Evolutionary conservation across 495 filamentous ascomycete species (phyloP).

Genomic region (Podospora comata): DNA sequence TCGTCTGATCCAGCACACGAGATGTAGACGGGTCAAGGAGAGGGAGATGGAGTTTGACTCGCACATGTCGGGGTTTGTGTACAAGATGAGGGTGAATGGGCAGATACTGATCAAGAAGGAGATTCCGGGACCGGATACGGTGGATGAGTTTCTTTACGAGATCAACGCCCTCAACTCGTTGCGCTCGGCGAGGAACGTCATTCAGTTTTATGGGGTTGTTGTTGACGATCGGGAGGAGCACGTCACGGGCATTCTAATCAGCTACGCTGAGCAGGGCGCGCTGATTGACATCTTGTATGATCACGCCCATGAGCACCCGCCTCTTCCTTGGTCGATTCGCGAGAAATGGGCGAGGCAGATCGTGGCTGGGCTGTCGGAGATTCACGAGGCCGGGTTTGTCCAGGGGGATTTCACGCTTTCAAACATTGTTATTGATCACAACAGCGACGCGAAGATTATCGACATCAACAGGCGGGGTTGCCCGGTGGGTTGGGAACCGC

Average conservation of each 20-base stretch:
- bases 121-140: slow-evolving; percentile 91
- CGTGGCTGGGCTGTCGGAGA: slow-evolving; percentile 82
- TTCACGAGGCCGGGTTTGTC: slow-evolving; percentile 95
- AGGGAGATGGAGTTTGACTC: slow-evolving; percentile 77
- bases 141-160: slow-evolving; percentile 97
- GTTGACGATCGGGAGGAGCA: slow-evolving; percentile 70
- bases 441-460: slow-evolving; percentile 91
- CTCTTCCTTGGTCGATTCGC: slow-evolving; percentile 67
- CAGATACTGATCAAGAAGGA: slow-evolving; percentile 90
- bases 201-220: slow-evolving; percentile 84
- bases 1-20: slow-evolving; percentile 70
- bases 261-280: slow-evolving; percentile 81
- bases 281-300: slow-evolving; percentile 91
- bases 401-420: slow-evolving; percentile 97
- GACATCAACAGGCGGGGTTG: slow-evolving; percentile 97
- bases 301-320: slow-evolving; percentile 43
- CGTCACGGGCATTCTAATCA: slow-evolving; percentile 89
- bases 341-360: slow-evolving; percentile 94
- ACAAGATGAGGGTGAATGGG: slow-evolving; percentile 74
- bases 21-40: slow-evolving; percentile 65
- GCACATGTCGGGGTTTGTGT: slow-evolving; percentile 95
- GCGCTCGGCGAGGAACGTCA: slow-evolving; percentile 69
- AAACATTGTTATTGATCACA: slow-evolving; percentile 87
- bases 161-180: slow-evolving; percentile 88
- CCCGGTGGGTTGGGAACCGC: slow-evolving; percentile 96